Evolutionary conservation across 305 asterid genomes (phyloP), one percentile per base, ranked within the genome.

Genomic region (Fraxinus velutina): DNA sequence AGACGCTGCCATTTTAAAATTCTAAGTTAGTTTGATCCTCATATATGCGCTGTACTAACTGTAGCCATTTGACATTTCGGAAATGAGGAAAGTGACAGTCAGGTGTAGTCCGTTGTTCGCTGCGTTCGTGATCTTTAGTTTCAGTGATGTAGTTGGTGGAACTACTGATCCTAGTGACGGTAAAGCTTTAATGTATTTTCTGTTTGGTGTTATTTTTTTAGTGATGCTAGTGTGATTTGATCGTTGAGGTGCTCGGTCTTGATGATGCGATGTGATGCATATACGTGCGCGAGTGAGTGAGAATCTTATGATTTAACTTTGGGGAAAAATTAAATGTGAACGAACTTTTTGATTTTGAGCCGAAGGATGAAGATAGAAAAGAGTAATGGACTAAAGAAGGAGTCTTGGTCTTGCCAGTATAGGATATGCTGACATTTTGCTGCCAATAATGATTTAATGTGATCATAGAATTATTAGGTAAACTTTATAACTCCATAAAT

Each of bases 121-220:
- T 27, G 50, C 78, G 73, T 77, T 73, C 44, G 71, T 84, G 82
- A 39, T 85, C 47, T 85, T 78, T 78, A 3, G 55, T 66, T 84
- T 81, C 4, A 29, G 37, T 81, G 44, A 85, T 75, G 52, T 21
- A 17, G 90, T 85, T 55, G 75, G 81, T 73, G 93, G 89, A 75
- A 80, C 85, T 79, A 92, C 98, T 86, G 95, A 92, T 89, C 90
- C 95, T 39, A 91, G 82, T 83, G 98, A 95, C 64, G 88, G 99
- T 95, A 80, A 83, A 88, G 37, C 7, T 81, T 85, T 62, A 5
- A 13, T 30, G 5, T 81, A 78, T 85, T 78, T 33, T 36, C 27
- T 50, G 10, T 72, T 36, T 78, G 29, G 30, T 24, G 36, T 10
- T 57, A 8, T 33, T 33, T 33, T 73, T 30, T 37, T 9, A 70